phyloP scores from a whole-genome alignment of 2,329 filamentous ascomycete species.

The Diaporthe sp. region DNA sequence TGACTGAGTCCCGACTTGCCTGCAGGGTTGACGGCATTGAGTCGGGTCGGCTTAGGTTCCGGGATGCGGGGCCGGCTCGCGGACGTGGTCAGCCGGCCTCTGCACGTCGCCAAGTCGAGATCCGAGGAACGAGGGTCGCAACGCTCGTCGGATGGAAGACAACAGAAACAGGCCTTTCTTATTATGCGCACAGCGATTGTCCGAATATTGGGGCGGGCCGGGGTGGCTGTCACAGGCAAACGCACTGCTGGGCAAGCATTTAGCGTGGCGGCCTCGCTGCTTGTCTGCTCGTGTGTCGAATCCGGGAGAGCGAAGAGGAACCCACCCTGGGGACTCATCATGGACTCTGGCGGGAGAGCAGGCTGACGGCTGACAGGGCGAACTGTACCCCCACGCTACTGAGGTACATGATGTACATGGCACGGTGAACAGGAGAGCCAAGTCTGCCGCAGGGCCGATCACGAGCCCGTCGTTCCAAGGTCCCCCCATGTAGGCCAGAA shows the following conservation, averaged over 20 bases:
- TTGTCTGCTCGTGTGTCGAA: not conserved
- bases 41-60: slow-evolving; percentile 29
- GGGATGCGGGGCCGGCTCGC: slow-evolving; percentile 38
- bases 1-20: slow-evolving; percentile 27
- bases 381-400: slow-evolving; percentile 30
- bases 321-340: not conserved
- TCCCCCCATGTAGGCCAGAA: slow-evolving; percentile 3
- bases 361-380: slow-evolving; percentile 28
- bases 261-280: not conserved
- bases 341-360: slow-evolving; percentile 1
- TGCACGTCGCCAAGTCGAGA: slow-evolving; percentile 23
- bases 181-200: not conserved
- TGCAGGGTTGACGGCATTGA: not conserved
- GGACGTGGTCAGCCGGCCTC: slow-evolving; percentile 31
- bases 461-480: slow-evolving; percentile 17
- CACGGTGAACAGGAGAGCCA: slow-evolving; percentile 2
- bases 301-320: not conserved
- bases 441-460: slow-evolving; percentile 31
- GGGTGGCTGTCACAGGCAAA: not conserved
- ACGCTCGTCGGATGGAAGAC: not conserved
- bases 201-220: not conserved
- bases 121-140: slow-evolving; percentile 5
- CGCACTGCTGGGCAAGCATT: not conserved
- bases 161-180: not conserved
- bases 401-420: slow-evolving; percentile 3